phyloP scores from a whole-genome alignment of 1,284 basidiomycete genomes.

The Malassezia pachydermatis region DNA sequence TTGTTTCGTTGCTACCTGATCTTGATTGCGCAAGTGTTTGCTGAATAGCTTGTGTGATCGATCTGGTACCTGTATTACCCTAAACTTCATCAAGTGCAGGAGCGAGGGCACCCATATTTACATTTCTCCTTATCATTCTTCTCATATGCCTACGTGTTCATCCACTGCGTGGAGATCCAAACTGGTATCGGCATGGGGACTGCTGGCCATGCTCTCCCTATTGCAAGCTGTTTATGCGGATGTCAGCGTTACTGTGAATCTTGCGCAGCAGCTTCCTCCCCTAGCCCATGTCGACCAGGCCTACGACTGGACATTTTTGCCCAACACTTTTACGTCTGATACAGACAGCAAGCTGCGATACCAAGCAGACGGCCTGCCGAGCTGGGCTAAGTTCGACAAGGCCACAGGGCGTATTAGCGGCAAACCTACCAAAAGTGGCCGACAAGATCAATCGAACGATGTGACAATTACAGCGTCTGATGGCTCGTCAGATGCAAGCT shows the following conservation, averaged over 20 bases:
- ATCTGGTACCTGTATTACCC: too few species aligned
- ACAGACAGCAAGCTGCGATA: neutral
- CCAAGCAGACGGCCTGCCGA: conserved; percentile 8
- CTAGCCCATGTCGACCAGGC: conserved; percentile 14
- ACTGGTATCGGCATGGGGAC: too few species aligned
- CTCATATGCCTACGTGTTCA: too few species aligned
- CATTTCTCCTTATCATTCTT: too few species aligned
- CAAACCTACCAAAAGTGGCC: neutral
- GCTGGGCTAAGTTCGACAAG: conserved; percentile 13
- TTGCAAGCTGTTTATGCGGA: neutral
- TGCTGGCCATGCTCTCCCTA: neutral
- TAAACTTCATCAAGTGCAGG: too few species aligned
- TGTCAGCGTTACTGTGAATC: conserved; percentile 4
- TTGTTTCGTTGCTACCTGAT: too few species aligned
- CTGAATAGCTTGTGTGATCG: too few species aligned
- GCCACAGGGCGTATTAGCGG: conserved; percentile 5
- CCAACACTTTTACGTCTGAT: conserved; percentile 4
- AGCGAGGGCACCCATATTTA: too few species aligned
- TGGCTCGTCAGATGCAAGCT: neutral
- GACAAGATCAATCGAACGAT: neutral
- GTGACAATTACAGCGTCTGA: conserved; percentile 12
- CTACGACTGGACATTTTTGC: conserved; percentile 16
- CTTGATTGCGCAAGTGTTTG: too few species aligned
- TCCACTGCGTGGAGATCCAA: too few species aligned
- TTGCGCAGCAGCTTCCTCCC: conserved; percentile 17